phyloP scores from a whole-genome alignment of 768 basidiomycete species.

The Suillus decipiens region DNA sequence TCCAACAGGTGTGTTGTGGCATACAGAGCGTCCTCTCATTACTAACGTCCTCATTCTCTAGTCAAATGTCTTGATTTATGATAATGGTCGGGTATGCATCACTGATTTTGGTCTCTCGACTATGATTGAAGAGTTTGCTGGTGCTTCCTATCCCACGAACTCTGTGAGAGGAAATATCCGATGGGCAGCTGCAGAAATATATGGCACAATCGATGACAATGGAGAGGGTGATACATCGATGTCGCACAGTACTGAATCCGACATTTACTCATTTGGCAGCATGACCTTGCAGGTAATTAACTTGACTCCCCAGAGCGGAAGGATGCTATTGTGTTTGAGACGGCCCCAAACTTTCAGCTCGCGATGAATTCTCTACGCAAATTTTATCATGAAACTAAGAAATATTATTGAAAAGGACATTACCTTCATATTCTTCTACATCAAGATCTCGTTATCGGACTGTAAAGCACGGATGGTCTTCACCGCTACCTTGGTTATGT shows the following conservation, averaged over 20 bases:
- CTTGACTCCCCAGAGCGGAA: constrained; percentile 13
- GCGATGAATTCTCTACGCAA: constrained; percentile 18
- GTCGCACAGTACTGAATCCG: constrained; percentile 29
- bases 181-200: constrained; percentile 46
- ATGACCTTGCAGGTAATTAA: constrained; percentile 12
- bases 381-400: neutral
- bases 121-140: constrained; percentile 28
- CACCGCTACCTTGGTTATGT: constrained; percentile 4
- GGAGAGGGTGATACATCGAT: neutral
- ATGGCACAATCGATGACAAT: neutral
- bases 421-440: neutral
- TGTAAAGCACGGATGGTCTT: constrained; percentile 8
- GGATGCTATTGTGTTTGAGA: neutral
- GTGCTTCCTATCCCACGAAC: constrained; percentile 35
- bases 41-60: neutral
- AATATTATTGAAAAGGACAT: neutral
- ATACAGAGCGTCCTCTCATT: neutral
- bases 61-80: constrained; percentile 36
- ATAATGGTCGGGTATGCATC: constrained; percentile 38
- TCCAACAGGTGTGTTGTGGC: neutral
- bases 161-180: constrained; percentile 39
- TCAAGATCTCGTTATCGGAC: neutral
- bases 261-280: constrained; percentile 45
- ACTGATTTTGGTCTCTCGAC: constrained; percentile 30
- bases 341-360: constrained; percentile 25